These are phyloP conservation scores for Neofusicoccum sp. DNA, from an alignment of 2,329 filamentous ascomycete genomes.

Conservation along the genomic window DNA sequence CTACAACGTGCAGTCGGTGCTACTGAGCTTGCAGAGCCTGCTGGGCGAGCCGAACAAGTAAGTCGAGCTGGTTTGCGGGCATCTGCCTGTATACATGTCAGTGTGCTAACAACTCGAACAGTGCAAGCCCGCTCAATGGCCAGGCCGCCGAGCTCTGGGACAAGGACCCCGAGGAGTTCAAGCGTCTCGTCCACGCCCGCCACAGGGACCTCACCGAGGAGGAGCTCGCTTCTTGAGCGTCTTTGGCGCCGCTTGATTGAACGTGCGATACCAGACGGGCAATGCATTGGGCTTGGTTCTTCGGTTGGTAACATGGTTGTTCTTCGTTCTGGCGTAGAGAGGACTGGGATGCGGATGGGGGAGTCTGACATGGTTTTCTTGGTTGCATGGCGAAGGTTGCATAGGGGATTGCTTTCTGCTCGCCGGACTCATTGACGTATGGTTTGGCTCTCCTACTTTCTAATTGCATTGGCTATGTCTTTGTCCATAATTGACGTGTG, in stretches of 20 bases:
- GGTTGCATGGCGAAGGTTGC: slow-evolving; percentile 16
- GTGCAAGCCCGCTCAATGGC: slow-evolving; percentile 90
- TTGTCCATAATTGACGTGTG: too few species aligned
- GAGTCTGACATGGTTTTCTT: slow-evolving; percentile 7
- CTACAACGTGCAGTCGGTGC: slow-evolving; percentile 92
- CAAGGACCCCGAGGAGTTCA: slow-evolving; percentile 82
- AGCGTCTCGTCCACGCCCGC: slow-evolving; percentile 68
- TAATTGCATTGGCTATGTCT: background rate
- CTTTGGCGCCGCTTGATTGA: background rate
- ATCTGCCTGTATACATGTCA: slow-evolving; percentile 13
- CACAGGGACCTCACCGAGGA: slow-evolving; percentile 60
- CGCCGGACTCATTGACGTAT: background rate
- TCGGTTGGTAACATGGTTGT: background rate
- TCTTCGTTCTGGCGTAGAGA: background rate
- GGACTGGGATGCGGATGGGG: background rate
- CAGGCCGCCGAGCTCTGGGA: slow-evolving; percentile 97
- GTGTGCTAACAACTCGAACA: slow-evolving; percentile 43
- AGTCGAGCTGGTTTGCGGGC: slow-evolving; percentile 39
- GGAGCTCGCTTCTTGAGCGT: slow-evolving; percentile 33
- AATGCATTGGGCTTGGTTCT: slow-evolving; percentile 1
- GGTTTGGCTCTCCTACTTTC: background rate
- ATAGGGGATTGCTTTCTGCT: slow-evolving; percentile 8
- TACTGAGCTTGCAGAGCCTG: slow-evolving; percentile 91
- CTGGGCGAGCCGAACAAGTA: slow-evolving; percentile 98
- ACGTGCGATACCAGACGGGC: background rate